These are phyloP conservation scores for Grosmannia huntii DNA, from an alignment of 2,329 filamentous ascomycete species.

Conservation along the genomic window DNA sequence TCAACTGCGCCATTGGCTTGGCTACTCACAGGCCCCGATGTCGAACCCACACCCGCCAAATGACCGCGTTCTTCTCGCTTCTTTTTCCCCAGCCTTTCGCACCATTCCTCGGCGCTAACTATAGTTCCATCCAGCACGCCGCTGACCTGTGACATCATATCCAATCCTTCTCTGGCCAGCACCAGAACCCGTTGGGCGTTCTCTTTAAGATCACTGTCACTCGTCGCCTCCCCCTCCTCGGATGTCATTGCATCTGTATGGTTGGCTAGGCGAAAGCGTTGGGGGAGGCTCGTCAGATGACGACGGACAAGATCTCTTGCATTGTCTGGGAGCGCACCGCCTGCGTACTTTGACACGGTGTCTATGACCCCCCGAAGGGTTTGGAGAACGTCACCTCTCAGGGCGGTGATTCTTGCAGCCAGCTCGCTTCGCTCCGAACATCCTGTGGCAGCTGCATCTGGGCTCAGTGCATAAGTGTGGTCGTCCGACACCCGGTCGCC, in stretches of 20 bases:
- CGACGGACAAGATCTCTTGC: slow-evolving; percentile 70
- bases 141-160: slow-evolving; percentile 89
- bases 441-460: neutral
- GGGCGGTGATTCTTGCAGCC: slow-evolving; percentile 49
- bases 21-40: neutral
- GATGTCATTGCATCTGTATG: slow-evolving; percentile 16
- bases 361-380: slow-evolving; percentile 71
- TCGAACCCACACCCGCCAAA: neutral
- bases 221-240: slow-evolving; percentile 13
- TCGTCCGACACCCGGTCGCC: neutral
- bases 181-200: slow-evolving; percentile 68
- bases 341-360: slow-evolving; percentile 78
- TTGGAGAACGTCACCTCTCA: slow-evolving; percentile 61
- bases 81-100: slow-evolving; percentile 55
- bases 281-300: slow-evolving; percentile 73
- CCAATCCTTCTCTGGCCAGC: slow-evolving; percentile 77
- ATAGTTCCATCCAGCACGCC: slow-evolving; percentile 82
- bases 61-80: slow-evolving; percentile 17
- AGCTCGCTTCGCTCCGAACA: slow-evolving; percentile 31
- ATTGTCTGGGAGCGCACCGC: slow-evolving; percentile 83
- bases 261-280: slow-evolving; percentile 61
- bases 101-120: slow-evolving; percentile 83
- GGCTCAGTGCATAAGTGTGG: neutral
- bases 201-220: slow-evolving; percentile 28
- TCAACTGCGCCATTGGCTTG: neutral